phyloP scores from a whole-genome alignment of 1,139 yeast species.

The Suhomyces chickasaworum region DNA sequence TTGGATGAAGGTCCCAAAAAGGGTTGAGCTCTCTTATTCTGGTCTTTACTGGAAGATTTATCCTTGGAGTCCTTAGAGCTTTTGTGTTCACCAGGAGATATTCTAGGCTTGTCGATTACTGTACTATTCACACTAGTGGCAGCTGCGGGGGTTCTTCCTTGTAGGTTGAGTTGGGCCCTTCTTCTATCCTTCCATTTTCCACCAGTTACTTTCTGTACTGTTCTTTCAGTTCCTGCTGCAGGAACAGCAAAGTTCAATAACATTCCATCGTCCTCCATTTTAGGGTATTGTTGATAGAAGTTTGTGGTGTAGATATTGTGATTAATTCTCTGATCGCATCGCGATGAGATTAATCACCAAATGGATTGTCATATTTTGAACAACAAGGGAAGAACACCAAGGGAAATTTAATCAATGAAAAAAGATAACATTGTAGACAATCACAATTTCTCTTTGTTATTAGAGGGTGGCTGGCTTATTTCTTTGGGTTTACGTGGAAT shows the following conservation, averaged over 20 bases:
- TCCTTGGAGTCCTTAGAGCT: constrained; percentile 4
- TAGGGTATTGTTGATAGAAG: constrained; percentile 9
- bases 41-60: background rate
- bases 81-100: constrained; percentile 5
- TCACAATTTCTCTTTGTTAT: no score
- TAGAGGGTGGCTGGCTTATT: no score
- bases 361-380: no score
- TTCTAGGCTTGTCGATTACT: constrained; percentile 28
- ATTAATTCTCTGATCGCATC: constrained; percentile 3
- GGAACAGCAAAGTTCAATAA: constrained; percentile 62
- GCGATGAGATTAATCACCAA: constrained; percentile 3
- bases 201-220: constrained; percentile 52
- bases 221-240: constrained; percentile 20
- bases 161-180: constrained; percentile 50
- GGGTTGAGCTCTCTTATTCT: background rate
- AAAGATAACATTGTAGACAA: no score
- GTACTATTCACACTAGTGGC: constrained; percentile 43
- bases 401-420: no score
- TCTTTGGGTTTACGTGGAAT: no score
- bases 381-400: no score
- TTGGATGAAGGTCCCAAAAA: constrained; percentile 26
- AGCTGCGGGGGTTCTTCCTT: constrained; percentile 47
- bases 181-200: constrained; percentile 84
- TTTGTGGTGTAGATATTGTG: background rate
- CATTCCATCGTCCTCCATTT: constrained; percentile 61